Conservation (phyloP, 192 early-diverging fungal genomes). For the Linnemannia exigua region DNA sequence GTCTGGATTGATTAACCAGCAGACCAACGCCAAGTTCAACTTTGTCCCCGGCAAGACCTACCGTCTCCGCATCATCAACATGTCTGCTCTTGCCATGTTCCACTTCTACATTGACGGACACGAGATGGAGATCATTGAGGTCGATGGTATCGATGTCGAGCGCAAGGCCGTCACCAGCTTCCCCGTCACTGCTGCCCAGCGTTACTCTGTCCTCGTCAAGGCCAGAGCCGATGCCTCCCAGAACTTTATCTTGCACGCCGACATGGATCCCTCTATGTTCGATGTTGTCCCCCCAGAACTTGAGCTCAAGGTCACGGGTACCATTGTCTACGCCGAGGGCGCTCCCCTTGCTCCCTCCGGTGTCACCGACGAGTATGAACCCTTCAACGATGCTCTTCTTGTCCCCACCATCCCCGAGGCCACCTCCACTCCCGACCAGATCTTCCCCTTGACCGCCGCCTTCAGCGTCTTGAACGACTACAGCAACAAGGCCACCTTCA, state of each 20-base stretch:
- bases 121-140: constrained; percentile 83
- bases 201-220: constrained; percentile 84
- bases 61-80: constrained; percentile 87
- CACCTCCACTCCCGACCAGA: constrained; percentile 61
- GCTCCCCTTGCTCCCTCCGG: constrained; percentile 36
- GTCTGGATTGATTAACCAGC: constrained; percentile 76
- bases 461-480: constrained; percentile 79
- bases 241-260: constrained; percentile 83
- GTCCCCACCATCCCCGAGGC: constrained; percentile 62
- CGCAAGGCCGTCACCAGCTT: constrained; percentile 68
- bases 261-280: constrained; percentile 85
- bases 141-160: constrained; percentile 80
- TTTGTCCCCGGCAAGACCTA: constrained; percentile 87
- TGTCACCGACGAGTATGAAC: constrained; percentile 55
- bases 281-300: constrained; percentile 72
- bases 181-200: constrained; percentile 79
- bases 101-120: constrained; percentile 86
- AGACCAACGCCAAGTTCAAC: constrained; percentile 60
- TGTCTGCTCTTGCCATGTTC: constrained; percentile 83
- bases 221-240: constrained; percentile 69
- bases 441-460: constrained; percentile 67
- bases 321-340: constrained; percentile 64
- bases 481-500: constrained; percentile 87
- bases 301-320: constrained; percentile 70
- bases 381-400: constrained; percentile 70